These are phyloP conservation scores for Talaromyces sp. DNA, from an alignment of 2,329 filamentous ascomycete genomes.

Conservation along the genomic window DNA sequence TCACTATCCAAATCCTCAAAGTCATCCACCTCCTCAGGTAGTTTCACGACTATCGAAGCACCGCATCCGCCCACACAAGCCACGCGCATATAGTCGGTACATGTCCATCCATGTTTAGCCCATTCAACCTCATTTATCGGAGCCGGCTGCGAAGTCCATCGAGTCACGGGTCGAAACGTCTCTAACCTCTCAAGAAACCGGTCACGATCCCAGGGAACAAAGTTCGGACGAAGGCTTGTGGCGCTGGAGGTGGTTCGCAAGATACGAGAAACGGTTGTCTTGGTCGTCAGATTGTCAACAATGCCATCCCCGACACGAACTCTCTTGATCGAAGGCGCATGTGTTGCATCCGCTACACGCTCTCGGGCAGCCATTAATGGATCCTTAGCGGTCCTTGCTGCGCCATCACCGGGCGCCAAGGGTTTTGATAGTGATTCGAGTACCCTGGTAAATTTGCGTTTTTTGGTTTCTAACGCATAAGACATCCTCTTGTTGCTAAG, in stretches of 20 bases:
- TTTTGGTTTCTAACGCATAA: conserved; percentile 44
- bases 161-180: conserved; percentile 84
- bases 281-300: conserved; percentile 13
- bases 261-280: conserved; percentile 18
- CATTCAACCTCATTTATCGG: conserved; percentile 84
- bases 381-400: conserved; percentile 19
- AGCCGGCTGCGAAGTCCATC: conserved; percentile 90
- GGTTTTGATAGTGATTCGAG: conserved; percentile 41
- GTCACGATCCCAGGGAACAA: conserved; percentile 78
- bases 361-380: conserved; percentile 22
- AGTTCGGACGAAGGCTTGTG: conserved; percentile 55
- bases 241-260: conserved; percentile 27
- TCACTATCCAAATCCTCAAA: conserved; percentile 42
- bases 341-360: conserved; percentile 21
- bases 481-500: conserved; percentile 29
- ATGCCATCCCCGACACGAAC: conserved; percentile 26
- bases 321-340: conserved; percentile 29
- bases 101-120: conserved; percentile 90
- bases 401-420: conserved; percentile 17
- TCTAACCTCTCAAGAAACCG: conserved; percentile 75
- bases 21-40: conserved; percentile 61
- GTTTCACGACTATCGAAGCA: conserved; percentile 75
- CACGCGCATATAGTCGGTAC: conserved; percentile 75
- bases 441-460: conserved; percentile 45
- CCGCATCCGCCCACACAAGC: conserved; percentile 76